Conservation (phyloP, 129 eudicot species). For the Tagetes erecta region DNA sequence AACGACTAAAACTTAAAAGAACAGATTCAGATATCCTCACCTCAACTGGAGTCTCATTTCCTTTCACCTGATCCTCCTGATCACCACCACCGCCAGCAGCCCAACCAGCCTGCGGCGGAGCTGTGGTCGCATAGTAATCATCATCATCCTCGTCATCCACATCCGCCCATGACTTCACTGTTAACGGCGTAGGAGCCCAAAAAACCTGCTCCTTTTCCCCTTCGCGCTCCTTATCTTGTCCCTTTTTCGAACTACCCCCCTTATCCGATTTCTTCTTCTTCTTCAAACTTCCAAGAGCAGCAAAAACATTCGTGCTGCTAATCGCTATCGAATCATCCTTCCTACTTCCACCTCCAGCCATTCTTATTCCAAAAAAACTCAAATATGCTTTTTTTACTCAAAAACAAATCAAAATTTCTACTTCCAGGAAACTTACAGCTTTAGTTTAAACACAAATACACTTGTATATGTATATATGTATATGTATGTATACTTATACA, state of each 20-base stretch:
- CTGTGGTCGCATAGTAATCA: slow-evolving; percentile 79
- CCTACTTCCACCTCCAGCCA: slow-evolving; percentile 92
- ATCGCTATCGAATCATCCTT: slow-evolving; percentile 68
- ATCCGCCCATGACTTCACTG: slow-evolving; percentile 85
- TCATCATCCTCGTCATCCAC: slow-evolving; percentile 96
- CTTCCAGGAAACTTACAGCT: slow-evolving; percentile 24
- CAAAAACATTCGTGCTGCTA: slow-evolving; percentile 78
- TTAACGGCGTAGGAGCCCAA: slow-evolving; percentile 81
- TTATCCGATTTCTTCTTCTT: slow-evolving; percentile 90
- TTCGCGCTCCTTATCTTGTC: slow-evolving; percentile 39
- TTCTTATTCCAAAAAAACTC: slow-evolving; percentile 33
- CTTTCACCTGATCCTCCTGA: slow-evolving; percentile 48
- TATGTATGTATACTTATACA: slow-evolving; percentile 23
- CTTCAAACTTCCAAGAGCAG: slow-evolving; percentile 78
- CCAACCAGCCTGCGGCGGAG: slow-evolving; percentile 65
- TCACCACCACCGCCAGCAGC: slow-evolving; percentile 47
- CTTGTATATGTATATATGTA: slow-evolving; percentile 14
- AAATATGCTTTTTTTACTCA: slow-evolving; percentile 11
- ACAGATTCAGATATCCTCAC: slow-evolving; percentile 28
- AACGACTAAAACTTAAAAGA: neutral
- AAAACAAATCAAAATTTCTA: slow-evolving; percentile 18
- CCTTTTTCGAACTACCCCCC: slow-evolving; percentile 49
- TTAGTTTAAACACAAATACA: slow-evolving; percentile 11
- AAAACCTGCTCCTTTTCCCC: slow-evolving; percentile 57
- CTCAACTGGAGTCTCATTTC: slow-evolving; percentile 45